A percentile compares a stretch with the other conserved stretches of the same genome.
Conservation (phyloP, 257 asterid genomes). For the Handroanthus guayacan region DNA sequence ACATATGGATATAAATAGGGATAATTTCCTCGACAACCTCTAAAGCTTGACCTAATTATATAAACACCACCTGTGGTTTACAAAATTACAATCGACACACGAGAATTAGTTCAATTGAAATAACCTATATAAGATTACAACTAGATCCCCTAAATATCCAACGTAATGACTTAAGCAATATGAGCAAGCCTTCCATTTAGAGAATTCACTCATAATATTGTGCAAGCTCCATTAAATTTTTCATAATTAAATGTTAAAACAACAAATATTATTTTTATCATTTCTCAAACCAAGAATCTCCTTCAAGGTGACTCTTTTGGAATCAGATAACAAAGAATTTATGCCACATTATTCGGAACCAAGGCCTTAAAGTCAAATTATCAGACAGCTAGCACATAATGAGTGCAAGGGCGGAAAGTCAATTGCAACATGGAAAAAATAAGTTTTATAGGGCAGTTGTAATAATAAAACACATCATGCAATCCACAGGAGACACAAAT, state of each 20-base stretch:
- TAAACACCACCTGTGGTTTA: too few species aligned
- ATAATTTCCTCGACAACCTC: background rate
- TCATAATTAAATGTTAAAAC: too few species aligned
- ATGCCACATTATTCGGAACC: background rate
- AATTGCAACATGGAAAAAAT: background rate
- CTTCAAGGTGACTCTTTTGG: conserved; percentile 10
- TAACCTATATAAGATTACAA: too few species aligned
- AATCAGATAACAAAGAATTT: conserved; percentile 24
- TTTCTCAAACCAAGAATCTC: background rate
- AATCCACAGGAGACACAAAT: conserved; percentile 18
- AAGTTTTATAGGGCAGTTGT: conserved; percentile 9
- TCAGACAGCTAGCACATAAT: conserved; percentile 35
- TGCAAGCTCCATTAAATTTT: too few species aligned
- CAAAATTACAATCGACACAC: too few species aligned
- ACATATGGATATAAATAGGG: background rate
- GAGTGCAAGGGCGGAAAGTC: conserved; percentile 45
- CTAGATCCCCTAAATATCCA: too few species aligned
- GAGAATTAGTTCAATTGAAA: too few species aligned
- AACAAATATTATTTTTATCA: too few species aligned
- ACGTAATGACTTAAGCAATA: too few species aligned
- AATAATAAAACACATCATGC: conserved; percentile 11
- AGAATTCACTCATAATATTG: too few species aligned
- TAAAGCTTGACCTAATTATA: too few species aligned
- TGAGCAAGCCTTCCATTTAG: too few species aligned
- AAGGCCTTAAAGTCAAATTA: conserved; percentile 23